Evolutionary conservation across 495 filamentous ascomycete species (phyloP).

Genomic region (Bathelium albidoporum): DNA sequence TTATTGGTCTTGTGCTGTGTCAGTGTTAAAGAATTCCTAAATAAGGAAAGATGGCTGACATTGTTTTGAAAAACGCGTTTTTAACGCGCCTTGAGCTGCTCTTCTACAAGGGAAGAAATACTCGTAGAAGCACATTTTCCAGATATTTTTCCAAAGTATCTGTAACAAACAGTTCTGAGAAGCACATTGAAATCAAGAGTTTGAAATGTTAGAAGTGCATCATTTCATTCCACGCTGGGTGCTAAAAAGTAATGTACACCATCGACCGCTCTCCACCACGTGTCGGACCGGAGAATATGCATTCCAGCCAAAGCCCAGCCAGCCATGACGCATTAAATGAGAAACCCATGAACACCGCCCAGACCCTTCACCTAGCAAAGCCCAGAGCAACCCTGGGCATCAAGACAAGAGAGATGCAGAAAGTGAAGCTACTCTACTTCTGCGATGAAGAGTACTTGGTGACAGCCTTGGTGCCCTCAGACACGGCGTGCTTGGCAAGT

Average conservation of each 20-base stretch:
- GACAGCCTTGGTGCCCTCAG: constrained; percentile 98
- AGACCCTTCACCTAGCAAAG: constrained; percentile 20
- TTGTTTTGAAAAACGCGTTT: not conserved
- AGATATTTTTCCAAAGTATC: no score
- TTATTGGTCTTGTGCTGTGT: not conserved
- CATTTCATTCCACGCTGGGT: constrained; percentile 2
- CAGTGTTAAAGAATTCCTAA: not conserved
- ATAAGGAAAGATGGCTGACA: not conserved
- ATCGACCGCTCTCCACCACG: not conserved
- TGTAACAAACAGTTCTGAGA: not conserved
- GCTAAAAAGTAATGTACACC: constrained; percentile 5
- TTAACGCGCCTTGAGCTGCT: not conserved
- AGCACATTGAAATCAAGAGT: not conserved
- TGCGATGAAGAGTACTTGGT: constrained; percentile 99
- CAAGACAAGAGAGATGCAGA: constrained; percentile 16
- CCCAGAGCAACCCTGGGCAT: constrained; percentile 15
- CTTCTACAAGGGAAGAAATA: not conserved
- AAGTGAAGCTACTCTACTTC: constrained; percentile 55
- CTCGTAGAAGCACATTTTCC: not conserved
- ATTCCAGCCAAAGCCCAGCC: constrained; percentile 26
- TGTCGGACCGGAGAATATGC: constrained; percentile 5
- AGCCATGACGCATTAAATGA: constrained; percentile 34
- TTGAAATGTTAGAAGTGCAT: constrained; percentile 6
- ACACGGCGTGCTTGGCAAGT: constrained; percentile 98
- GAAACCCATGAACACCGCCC: constrained; percentile 26